Base-by-base conservation (phyloP, 352 stramenopile species). In the Pythium inflatum region DNA sequence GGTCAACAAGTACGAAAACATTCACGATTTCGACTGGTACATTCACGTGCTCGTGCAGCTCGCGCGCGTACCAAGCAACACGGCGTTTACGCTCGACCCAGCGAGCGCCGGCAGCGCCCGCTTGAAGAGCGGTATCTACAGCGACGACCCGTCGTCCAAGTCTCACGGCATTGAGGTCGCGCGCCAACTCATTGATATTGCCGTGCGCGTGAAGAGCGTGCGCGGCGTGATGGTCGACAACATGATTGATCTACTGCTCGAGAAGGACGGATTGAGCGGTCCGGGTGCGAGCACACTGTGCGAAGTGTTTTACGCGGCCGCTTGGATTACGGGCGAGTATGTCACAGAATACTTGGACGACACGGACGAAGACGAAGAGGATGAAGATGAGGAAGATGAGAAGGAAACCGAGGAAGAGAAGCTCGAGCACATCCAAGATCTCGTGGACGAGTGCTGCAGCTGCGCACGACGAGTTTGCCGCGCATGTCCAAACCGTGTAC, bases 1-100 rank as follows among this genome's bases (percentile, higher is more conserved):
- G 7, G 80, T 93, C 18, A 97, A 99, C 78, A 99, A 99, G 80
- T 99, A 99, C 79, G 88, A 95, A 49, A 98, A 98, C 70, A 88
- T 99, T 41, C 81, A 93, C 65, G 97, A 99, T 76, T 99, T 99
- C 81, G 83, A 92, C 59, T 99, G 98, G 98, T 99, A 99, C 79
- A 89, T 99, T 54, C 89, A 97, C 72, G 89, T 99, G n/a, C 80
- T 99, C 11, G 88, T 99, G 22, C 85, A 98, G 58, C 85, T 99
- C 30, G 93, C 94, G 22, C 90, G 97, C 27, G 88, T 99, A 31
- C 87, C 93, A 18, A 94, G 95, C 11, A 83, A 90, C 56, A 80
- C 75, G 11, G 68, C 81, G 2, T 82, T 74, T 6, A 79, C 75
- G 1, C 56, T 81, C 30, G 78, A 71, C 55, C 64, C 73, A 7